Percentiles rank a stretch among this genome's conserved stretches.
phyloP scores from a whole-genome alignment of 306 rosid genomes.

The Ceratonia siliqua region DNA sequence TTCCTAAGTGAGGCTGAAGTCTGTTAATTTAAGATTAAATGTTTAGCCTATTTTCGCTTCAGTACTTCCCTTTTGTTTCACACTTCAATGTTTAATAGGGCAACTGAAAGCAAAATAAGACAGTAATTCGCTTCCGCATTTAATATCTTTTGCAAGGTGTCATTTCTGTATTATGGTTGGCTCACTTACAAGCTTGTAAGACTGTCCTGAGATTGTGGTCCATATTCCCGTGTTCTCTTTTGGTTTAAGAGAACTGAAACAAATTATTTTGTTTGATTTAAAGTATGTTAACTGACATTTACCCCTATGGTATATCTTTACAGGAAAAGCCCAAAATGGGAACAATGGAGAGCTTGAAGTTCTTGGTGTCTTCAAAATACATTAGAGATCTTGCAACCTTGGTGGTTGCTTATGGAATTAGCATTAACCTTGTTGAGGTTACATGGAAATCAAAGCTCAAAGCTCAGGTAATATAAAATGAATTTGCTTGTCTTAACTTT shows the following conservation, averaged over 20 bases:
- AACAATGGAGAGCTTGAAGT: constrained; percentile 98
- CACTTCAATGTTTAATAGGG: not conserved
- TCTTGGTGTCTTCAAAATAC: constrained; percentile 94
- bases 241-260: not conserved
- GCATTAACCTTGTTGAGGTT: constrained; percentile 97
- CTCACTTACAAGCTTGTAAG: not conserved
- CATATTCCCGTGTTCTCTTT: not conserved
- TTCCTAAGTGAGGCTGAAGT: not conserved
- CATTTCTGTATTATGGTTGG: not conserved
- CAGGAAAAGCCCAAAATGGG: constrained; percentile 98
- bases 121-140: not conserved
- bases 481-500: not conserved
- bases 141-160: not conserved
- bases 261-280: constrained; percentile 7
- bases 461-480: constrained; percentile 73
- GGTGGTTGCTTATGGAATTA: constrained; percentile 98
- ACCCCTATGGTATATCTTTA: constrained; percentile 17
- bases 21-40: not conserved
- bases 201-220: not conserved
- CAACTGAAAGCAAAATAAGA: constrained; percentile 14
- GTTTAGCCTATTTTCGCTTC: not conserved
- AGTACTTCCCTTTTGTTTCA: not conserved
- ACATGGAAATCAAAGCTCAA: constrained; percentile 99
- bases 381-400: constrained; percentile 96
- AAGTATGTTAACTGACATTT: constrained; percentile 10